These are phyloP conservation scores for Ophiobolus disseminans DNA, from an alignment of 2,329 filamentous ascomycete genomes.

Conservation along the genomic window DNA sequence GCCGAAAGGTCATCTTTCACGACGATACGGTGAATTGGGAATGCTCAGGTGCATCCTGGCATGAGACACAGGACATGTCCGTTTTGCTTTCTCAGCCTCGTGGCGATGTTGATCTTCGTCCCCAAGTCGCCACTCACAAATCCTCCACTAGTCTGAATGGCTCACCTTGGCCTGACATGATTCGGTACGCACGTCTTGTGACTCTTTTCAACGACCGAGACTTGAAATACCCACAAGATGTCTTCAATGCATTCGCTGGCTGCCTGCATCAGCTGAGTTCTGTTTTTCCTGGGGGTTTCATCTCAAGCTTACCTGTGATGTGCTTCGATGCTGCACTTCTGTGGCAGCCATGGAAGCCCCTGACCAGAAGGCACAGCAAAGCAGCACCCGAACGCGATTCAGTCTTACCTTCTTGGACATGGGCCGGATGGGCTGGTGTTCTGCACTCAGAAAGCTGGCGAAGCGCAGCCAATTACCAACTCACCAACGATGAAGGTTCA, in stretches of 20 bases:
- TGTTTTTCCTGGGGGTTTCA: conserved; percentile 18
- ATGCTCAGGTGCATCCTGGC: conserved; percentile 16
- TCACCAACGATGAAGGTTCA: neutral
- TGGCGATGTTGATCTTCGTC: too few species aligned
- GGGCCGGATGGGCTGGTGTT: conserved; percentile 17
- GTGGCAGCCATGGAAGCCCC: conserved; percentile 21
- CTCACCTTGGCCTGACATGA: conserved; percentile 21
- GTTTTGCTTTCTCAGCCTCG: too few species aligned
- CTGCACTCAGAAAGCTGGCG: conserved; percentile 24
- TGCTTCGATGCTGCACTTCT: conserved; percentile 28
- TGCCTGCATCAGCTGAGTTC: conserved; percentile 14
- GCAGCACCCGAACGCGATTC: conserved; percentile 2
- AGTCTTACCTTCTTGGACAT: conserved; percentile 17
- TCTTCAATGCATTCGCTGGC: conserved; percentile 24
- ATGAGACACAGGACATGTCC: conserved; percentile 2
- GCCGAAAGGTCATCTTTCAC: conserved; percentile 19
- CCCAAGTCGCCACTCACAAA: too few species aligned
- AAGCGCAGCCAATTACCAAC: conserved; percentile 19
- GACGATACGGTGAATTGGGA: conserved; percentile 22
- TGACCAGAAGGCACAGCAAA: conserved; percentile 10
- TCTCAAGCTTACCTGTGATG: conserved; percentile 26
- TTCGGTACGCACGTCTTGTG: conserved; percentile 16
- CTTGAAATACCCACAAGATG: conserved; percentile 27
- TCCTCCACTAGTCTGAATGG: too few species aligned
- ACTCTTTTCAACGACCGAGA: conserved; percentile 16